Percentiles rank a stretch among this genome's conserved stretches.
These are phyloP conservation scores for Globisporangium cylindrosporum DNA, from an alignment of 352 stramenopile genomes.

Conservation along the genomic window DNA sequence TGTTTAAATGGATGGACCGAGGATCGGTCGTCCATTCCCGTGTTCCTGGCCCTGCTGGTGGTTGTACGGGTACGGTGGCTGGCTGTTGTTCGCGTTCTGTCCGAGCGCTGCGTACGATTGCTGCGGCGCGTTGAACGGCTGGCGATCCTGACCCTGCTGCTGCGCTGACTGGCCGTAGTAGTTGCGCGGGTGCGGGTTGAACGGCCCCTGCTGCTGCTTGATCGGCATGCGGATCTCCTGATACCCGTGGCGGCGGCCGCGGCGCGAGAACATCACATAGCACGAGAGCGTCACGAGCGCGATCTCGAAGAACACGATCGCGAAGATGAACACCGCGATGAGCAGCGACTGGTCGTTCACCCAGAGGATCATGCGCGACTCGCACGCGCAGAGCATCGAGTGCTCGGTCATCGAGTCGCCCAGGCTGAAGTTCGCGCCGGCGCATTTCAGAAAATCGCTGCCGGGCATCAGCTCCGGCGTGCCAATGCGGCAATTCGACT, in stretches of 20 bases:
- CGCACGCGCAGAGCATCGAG: constrained; percentile 79
- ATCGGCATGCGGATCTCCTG: constrained; percentile 86
- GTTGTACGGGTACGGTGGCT: constrained; percentile 13
- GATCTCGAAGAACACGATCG: constrained; percentile 79
- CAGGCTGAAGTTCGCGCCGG: constrained; percentile 57
- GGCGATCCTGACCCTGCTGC: constrained; percentile 19
- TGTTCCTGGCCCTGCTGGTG: constrained; percentile 9
- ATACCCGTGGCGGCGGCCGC: constrained; percentile 63
- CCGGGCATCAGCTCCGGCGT: constrained; percentile 42
- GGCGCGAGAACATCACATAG: constrained; percentile 81
- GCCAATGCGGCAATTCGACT: constrained; percentile 68
- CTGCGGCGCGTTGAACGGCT: constrained; percentile 41
- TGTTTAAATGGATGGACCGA: constrained; percentile 13
- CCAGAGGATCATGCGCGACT: constrained; percentile 77
- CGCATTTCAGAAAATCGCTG: constrained; percentile 72
- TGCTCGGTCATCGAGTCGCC: constrained; percentile 69
- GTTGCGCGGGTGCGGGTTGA: constrained; percentile 80
- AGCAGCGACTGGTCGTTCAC: constrained; percentile 78
- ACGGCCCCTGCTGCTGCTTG: constrained; percentile 57
- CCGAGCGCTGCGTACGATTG: constrained; percentile 19
- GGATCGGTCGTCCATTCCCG: constrained; percentile 7
- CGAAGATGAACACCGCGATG: constrained; percentile 75
- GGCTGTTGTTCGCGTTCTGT: not conserved
- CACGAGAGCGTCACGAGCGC: constrained; percentile 74
- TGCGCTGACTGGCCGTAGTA: constrained; percentile 36